A percentile compares a stretch with the other conserved stretches of the same genome.
Evolutionary conservation across 176 grass and related monocot species (phyloP).

Genomic region (Tuctoria greenei): DNA sequence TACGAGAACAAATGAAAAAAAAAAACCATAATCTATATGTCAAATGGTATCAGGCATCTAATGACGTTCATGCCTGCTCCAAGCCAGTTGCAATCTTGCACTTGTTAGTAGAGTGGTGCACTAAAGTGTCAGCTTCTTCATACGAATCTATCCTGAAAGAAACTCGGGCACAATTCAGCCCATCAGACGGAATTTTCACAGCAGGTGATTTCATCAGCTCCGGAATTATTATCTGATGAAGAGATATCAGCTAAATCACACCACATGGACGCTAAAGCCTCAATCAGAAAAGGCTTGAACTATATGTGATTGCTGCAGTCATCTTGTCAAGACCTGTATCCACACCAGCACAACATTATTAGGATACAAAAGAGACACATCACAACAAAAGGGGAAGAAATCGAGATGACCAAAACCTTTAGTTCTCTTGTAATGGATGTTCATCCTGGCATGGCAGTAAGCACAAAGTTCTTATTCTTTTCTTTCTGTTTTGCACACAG

Average conservation of each 20-base stretch:
- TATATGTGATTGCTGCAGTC: background rate
- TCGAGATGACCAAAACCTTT: slow-evolving; percentile 7
- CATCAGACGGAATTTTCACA: background rate
- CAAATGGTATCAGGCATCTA: background rate
- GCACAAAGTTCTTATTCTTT: background rate
- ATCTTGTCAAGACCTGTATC: background rate
- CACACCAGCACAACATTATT: background rate
- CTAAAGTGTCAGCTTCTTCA: background rate
- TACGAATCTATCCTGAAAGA: background rate
- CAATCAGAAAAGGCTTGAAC: background rate
- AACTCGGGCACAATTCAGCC: background rate
- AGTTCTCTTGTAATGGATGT: background rate
- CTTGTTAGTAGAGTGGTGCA: background rate
- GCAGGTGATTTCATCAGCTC: background rate
- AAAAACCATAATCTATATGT: background rate
- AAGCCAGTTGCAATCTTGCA: background rate
- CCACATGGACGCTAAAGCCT: background rate
- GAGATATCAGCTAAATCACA: background rate
- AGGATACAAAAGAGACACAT: background rate
- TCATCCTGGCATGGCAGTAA: slow-evolving; percentile 10
- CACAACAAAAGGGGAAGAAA: background rate
- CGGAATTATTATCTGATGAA: background rate
- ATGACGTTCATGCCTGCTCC: background rate
- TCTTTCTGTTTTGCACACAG: background rate
- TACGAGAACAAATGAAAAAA: background rate